phyloP scores from a whole-genome alignment of 208 protist genomes.

The Jaenimonas drosophilae region DNA sequence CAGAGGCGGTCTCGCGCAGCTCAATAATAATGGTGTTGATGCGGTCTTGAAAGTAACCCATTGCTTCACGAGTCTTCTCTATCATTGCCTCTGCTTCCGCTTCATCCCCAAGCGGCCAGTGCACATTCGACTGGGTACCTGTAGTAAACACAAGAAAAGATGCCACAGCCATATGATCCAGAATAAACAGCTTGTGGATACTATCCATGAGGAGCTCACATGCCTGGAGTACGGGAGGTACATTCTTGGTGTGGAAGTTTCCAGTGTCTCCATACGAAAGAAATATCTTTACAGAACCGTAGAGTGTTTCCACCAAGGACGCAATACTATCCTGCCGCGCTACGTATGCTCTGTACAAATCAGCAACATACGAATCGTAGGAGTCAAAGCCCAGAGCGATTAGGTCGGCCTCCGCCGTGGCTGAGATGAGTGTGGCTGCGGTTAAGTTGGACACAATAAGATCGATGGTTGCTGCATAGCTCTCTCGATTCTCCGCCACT shows the following conservation, averaged over 20 bases:
- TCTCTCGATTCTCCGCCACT: neutral
- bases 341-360: neutral
- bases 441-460: neutral
- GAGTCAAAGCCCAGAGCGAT: neutral
- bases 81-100: neutral
- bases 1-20: neutral
- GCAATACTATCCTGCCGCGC: neutral
- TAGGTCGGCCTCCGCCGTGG: no score
- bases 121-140: neutral
- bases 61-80: neutral
- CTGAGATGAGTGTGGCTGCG: no score
- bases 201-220: neutral
- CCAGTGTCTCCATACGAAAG: neutral
- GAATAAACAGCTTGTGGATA: neutral
- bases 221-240: neutral
- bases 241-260: no score
- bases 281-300: neutral
- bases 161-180: slow-evolving; percentile 1
- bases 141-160: neutral
- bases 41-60: neutral
- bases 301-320: neutral
- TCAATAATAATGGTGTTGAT: neutral
- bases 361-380: neutral
- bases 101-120: neutral
- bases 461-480: neutral